These are phyloP conservation scores for Vitis riparia DNA, from an alignment of 164 flowering plant genomes.

Conservation along the genomic window DNA sequence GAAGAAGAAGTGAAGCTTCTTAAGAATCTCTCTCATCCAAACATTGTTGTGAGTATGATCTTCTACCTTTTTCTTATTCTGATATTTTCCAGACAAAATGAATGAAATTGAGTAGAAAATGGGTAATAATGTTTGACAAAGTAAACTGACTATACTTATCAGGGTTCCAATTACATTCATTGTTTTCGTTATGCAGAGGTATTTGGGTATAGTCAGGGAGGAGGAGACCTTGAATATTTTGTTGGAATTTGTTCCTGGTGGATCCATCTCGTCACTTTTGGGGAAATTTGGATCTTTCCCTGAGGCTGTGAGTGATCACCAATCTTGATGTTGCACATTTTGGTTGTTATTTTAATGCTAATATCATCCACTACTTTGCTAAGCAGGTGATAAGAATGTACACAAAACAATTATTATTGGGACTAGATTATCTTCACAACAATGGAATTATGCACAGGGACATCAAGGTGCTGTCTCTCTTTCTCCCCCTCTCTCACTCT, in stretches of 20 bases:
- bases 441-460: conserved; percentile 96
- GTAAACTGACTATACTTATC: neutral
- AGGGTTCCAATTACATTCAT: conserved; percentile 6
- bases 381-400: conserved; percentile 85
- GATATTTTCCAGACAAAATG: neutral
- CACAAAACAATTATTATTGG: conserved; percentile 83
- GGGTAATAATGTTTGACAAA: neutral
- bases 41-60: conserved; percentile 77
- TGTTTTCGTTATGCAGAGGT: conserved; percentile 58
- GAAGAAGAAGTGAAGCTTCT: conserved; percentile 97
- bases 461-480: conserved; percentile 62
- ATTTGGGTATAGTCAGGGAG: conserved; percentile 92
- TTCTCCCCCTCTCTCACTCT: neutral
- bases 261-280: conserved; percentile 91
- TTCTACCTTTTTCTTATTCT: neutral
- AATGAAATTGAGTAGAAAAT: neutral
- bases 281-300: conserved; percentile 97
- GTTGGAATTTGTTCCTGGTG: conserved; percentile 98
- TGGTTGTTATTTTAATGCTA: neutral
- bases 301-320: conserved; percentile 73
- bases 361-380: conserved; percentile 6
- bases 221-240: conserved; percentile 82
- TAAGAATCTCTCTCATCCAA: conserved; percentile 85
- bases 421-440: conserved; percentile 86
- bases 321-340: neutral